Evolutionary conservation across 495 filamentous ascomycete species (phyloP).

Genomic region (Letharia columbiana): DNA sequence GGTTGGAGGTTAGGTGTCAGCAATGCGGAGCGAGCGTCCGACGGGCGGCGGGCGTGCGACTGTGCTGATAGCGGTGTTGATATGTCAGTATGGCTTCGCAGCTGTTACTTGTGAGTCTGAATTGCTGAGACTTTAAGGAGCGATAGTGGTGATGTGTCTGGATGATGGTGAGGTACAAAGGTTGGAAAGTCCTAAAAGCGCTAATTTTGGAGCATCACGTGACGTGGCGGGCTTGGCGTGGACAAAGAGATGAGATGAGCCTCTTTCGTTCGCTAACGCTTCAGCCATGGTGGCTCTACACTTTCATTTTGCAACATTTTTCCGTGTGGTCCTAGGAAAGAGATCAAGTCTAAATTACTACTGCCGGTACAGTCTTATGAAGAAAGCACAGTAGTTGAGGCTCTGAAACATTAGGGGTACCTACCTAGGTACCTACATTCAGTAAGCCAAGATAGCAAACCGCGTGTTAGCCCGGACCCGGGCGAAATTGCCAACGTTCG

Average conservation of each 20-base stretch:
- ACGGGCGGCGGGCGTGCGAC: background rate
- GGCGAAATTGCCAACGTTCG: background rate
- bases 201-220: background rate
- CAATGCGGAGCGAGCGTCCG: background rate
- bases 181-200: background rate
- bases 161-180: background rate
- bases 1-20: slow-evolving; percentile 8
- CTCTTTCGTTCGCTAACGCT: background rate
- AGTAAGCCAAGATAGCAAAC: background rate
- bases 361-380: background rate
- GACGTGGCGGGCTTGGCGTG: background rate
- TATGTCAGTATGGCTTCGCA: background rate
- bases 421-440: too few relatives aligned
- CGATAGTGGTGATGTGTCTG: background rate
- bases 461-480: background rate
- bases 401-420: background rate
- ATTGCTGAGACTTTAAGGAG: background rate
- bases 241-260: slow-evolving; percentile 9
- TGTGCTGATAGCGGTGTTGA: background rate
- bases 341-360: background rate
- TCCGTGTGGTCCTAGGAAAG: background rate
- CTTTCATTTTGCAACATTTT: background rate
- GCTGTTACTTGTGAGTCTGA: background rate
- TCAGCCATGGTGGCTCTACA: background rate
- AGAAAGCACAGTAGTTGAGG: background rate